Percentiles rank a stretch among this genome's conserved stretches.
Conservation (phyloP, 257 asterid genomes). For the Eucommia ulmoides region DNA sequence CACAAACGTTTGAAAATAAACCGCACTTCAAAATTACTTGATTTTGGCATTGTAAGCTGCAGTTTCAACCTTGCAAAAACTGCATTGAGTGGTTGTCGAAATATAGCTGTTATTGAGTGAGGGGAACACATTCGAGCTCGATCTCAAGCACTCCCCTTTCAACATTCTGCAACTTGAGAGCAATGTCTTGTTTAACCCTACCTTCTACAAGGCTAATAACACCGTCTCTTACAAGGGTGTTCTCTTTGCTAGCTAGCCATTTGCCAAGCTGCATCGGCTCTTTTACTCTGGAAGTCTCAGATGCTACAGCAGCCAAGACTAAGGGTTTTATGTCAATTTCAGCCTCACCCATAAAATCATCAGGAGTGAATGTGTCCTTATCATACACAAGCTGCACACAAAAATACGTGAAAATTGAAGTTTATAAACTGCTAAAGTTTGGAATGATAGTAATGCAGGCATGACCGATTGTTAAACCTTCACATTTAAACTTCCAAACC, state of each 20-base stretch:
- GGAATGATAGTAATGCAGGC: no score
- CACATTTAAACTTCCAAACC: no score
- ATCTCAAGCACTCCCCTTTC: slow-evolving; percentile 73
- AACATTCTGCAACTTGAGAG: slow-evolving; percentile 66
- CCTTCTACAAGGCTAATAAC: slow-evolving; percentile 48
- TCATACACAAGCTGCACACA: slow-evolving; percentile 82
- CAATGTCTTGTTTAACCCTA: slow-evolving; percentile 51
- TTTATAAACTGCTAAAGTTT: no score
- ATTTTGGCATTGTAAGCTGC: no score
- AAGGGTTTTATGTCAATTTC: slow-evolving; percentile 80
- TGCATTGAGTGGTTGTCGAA: no score
- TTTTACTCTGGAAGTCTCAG: slow-evolving; percentile 27
- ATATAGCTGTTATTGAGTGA: slow-evolving; percentile 80
- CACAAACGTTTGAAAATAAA: no score
- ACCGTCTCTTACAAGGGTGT: slow-evolving; percentile 42
- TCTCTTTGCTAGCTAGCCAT: slow-evolving; percentile 48
- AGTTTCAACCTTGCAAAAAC: no score
- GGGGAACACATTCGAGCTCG: slow-evolving; percentile 90
- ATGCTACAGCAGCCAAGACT: slow-evolving; percentile 70
- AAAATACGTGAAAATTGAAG: slow-evolving; percentile 3
- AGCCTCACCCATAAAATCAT: slow-evolving; percentile 91
- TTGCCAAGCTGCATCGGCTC: slow-evolving; percentile 42
- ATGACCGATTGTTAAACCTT: no score
- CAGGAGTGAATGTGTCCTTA: slow-evolving; percentile 80
- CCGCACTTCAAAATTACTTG: no score